These are phyloP conservation scores for Cardamine occulta DNA, from an alignment of 345 rosid genomes.

Conservation along the genomic window DNA sequence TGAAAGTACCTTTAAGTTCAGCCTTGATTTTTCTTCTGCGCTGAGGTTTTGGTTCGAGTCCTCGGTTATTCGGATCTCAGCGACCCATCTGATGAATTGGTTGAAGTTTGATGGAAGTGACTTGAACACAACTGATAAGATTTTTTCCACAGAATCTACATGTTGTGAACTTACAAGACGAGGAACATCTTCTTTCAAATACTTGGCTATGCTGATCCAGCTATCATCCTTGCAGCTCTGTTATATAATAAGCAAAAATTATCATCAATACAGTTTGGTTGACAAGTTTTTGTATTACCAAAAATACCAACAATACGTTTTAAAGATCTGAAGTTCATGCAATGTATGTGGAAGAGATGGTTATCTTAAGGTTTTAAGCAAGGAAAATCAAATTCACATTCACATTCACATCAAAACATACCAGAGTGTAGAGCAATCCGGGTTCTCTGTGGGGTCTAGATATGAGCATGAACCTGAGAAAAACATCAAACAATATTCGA, in stretches of 20 bases:
- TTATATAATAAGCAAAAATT: slow-evolving; percentile 7
- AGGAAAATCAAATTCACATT: background rate
- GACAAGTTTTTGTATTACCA: too few species aligned
- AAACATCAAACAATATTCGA: background rate
- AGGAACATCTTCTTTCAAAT: slow-evolving; percentile 83
- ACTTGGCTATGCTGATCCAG: slow-evolving; percentile 71
- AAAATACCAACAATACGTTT: too few species aligned
- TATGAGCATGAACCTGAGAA: slow-evolving; percentile 80
- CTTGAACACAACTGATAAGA: slow-evolving; percentile 57
- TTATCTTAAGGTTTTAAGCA: background rate
- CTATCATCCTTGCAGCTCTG: slow-evolving; percentile 87
- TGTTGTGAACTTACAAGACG: slow-evolving; percentile 66
- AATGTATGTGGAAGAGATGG: slow-evolving; percentile 1
- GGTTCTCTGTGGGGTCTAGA: slow-evolving; percentile 81
- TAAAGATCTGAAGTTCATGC: background rate
- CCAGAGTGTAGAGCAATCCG: slow-evolving; percentile 85
- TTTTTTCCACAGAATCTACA: slow-evolving; percentile 54
- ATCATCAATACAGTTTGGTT: slow-evolving; percentile 20
- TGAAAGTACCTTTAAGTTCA: slow-evolving; percentile 64
- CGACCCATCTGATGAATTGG: slow-evolving; percentile 88
- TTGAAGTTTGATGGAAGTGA: slow-evolving; percentile 70
- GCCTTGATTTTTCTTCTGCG: slow-evolving; percentile 76
- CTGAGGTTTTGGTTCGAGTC: slow-evolving; percentile 63
- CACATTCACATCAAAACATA: slow-evolving; percentile 40
- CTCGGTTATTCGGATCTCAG: slow-evolving; percentile 72